Conservation (phyloP, 345 rosid genomes). For the Moricandia moricandioides region DNA sequence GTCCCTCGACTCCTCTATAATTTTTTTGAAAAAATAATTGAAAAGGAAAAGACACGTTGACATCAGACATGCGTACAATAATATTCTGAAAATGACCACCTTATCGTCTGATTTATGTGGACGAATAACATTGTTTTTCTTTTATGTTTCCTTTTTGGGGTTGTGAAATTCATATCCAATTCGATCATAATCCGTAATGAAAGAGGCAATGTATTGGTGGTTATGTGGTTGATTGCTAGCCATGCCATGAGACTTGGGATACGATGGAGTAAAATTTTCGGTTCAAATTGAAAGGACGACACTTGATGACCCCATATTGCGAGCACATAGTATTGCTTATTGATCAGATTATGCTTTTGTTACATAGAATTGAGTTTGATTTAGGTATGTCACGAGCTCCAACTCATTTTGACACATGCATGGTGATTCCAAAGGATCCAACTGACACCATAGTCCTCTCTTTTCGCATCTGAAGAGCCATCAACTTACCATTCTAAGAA, state of each 20-base stretch:
- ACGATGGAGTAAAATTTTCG: background rate
- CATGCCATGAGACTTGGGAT: background rate
- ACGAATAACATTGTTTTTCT: background rate
- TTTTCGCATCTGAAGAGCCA: background rate
- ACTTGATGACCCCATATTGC: background rate
- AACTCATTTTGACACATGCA: background rate
- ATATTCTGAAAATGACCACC: constrained; percentile 20
- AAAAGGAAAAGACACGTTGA: background rate
- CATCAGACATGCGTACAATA: constrained; percentile 8
- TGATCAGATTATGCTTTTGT: background rate
- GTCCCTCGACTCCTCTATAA: background rate
- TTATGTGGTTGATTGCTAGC: background rate
- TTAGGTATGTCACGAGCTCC: background rate
- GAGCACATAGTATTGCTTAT: background rate
- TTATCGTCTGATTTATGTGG: background rate
- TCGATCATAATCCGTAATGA: background rate
- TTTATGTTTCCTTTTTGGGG: background rate
- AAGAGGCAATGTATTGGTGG: background rate
- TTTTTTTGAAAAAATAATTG: background rate
- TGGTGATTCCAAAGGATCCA: background rate
- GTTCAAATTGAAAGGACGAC: background rate
- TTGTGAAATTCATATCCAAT: background rate
- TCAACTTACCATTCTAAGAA: background rate
- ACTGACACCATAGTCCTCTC: background rate
- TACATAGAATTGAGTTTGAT: background rate